phyloP scores from a whole-genome alignment of 176 grass and related monocot species.

The Ensete ventricosum region DNA sequence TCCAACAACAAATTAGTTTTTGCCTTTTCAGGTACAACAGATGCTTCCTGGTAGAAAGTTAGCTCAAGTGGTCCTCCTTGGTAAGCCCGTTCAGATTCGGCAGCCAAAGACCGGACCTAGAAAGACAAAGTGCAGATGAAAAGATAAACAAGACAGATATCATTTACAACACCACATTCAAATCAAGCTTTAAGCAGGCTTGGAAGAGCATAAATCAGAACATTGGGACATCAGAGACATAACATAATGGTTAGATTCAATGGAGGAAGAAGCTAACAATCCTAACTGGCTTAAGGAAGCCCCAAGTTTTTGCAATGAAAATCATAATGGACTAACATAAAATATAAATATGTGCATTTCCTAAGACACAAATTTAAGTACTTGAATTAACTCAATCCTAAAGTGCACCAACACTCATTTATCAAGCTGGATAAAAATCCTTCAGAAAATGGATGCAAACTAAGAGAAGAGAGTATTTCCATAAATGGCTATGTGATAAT shows the following conservation, averaged over 20 bases:
- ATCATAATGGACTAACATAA: neutral
- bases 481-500: no score
- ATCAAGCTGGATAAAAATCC: neutral
- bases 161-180: neutral
- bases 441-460: neutral
- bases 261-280: neutral
- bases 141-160: neutral
- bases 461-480: neutral
- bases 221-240: neutral
- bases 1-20: conserved; percentile 9
- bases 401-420: neutral
- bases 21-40: conserved; percentile 8
- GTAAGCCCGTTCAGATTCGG: conserved; percentile 80
- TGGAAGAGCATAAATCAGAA: neutral
- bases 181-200: neutral
- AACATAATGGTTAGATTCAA: neutral
- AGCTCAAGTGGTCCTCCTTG: conserved; percentile 76
- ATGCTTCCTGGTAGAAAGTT: conserved; percentile 75
- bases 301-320: neutral
- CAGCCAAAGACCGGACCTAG: conserved; percentile 84
- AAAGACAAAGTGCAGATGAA: conserved; percentile 17
- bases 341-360: neutral
- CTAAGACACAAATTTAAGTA: neutral
- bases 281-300: neutral
- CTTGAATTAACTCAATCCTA: neutral